Conservation (phyloP, 2,329 filamentous ascomycete genomes). For the Rutstroemia sp. region DNA sequence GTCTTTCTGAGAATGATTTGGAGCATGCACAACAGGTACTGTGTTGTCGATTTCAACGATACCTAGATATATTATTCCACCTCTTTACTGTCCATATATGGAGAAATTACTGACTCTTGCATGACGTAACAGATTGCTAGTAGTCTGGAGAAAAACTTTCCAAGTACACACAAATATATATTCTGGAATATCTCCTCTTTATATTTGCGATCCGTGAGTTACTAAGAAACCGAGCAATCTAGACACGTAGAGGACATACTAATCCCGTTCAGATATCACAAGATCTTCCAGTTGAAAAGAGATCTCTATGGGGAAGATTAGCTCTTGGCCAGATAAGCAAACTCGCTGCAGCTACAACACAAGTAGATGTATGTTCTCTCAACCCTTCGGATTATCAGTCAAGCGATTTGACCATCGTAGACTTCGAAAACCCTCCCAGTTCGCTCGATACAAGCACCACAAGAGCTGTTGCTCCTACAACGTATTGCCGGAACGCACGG, state of each 20-base stretch:
- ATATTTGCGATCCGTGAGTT: conserved; percentile 27
- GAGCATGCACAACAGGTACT: conserved; percentile 29
- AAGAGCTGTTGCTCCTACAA: conserved; percentile 29
- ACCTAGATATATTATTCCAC: background rate
- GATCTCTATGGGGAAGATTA: conserved; percentile 25
- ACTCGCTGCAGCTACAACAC: conserved; percentile 26
- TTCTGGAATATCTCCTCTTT: conserved; percentile 30
- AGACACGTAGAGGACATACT: conserved; percentile 3
- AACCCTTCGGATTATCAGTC: background rate
- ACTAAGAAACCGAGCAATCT: background rate
- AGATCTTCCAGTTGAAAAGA: conserved; percentile 23
- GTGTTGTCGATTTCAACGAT: background rate
- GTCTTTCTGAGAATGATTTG: conserved; percentile 26
- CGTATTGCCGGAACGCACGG: conserved; percentile 22
- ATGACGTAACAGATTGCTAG: conserved; percentile 24
- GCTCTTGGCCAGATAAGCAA: conserved; percentile 26
- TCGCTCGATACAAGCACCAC: conserved; percentile 29
- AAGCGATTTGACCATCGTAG: conserved; percentile 11
- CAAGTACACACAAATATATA: conserved; percentile 26
- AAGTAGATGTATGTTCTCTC: conserved; percentile 21
- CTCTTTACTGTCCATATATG: background rate
- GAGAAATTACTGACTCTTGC: background rate
- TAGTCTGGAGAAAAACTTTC: conserved; percentile 29
- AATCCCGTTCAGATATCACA: conserved; percentile 17
- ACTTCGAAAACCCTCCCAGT: conserved; percentile 22